Base-by-base conservation (phyloP, 2,329 filamentous ascomycete species). In the Sclerotinia nivalis region DNA sequence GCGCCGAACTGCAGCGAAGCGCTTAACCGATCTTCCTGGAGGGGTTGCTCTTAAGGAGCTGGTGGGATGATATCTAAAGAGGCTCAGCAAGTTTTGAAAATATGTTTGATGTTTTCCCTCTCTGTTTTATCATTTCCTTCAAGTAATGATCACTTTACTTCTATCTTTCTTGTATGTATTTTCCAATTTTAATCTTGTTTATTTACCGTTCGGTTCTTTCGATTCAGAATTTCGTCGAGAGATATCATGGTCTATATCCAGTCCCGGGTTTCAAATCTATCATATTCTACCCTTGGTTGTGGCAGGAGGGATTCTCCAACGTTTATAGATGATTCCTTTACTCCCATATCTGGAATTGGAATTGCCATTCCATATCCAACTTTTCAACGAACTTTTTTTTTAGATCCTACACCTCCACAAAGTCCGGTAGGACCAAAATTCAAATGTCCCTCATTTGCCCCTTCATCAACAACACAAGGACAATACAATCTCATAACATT, bases 201-300 rank as follows among this genome's bases (percentile, higher is more conserved):
- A 4, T 20, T 47, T 22, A 64, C 45, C 28, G 8, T 37, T 50
- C 25, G 9, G 1, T 18, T 64, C 34, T n/a, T 31, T 18, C 28
- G 52, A 34, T 69, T 64, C 49, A 64, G 67, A 34, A 34, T 25
- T 9, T 37, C 31, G 9, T 50, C n/a, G 31, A 55, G 34, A 45
- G 50, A 20, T 47, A 64, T 55, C 67, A 69, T 69, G 67, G 58
- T 64, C 40, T 69, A 28, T 64, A 25, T 49, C 31, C 49, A 64
- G 49, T 55, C 49, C 49, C 10, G 28, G n/a, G 15, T 50, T 55
- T 64, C 67, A 25, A 47, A 31, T 15, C 18, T 45, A 25, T 69
- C 56, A 64, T 52, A 43, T 54, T 69, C 58, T 54, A 64, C 67
- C 49, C 22, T 64, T 47, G 50, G 58, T 18, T 31, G 22, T 22